Base-by-base conservation (phyloP, 2,329 filamentous ascomycete genomes). In the Microdochium trichocladiopsis region DNA sequence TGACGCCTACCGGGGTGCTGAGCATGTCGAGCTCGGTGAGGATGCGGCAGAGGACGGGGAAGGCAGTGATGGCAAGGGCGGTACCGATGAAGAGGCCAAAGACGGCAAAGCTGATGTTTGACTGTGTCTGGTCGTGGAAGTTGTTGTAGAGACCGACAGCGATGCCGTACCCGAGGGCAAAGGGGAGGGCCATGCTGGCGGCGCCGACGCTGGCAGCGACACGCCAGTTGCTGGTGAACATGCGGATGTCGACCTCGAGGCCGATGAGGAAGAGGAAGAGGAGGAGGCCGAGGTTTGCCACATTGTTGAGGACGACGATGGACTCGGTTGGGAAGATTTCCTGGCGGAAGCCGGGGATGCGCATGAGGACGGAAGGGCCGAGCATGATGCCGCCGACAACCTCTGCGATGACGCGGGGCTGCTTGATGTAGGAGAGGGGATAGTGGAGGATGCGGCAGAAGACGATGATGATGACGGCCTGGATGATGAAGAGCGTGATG, bases 11-110 rank as follows among this genome's bases (percentile, higher is more conserved):
- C 1, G 86, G 81, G 2, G 90, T 94, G 51, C 80, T 74, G 4
- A 97, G 83, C 49, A 97, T 76, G 61, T 96, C 94, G 51, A 97
- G 75, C 68, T 96, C 92, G 0, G 90, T 93, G 58, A 97, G 73
- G 58, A 97, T 97, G 66, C 93, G 88, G 64, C 93, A 96, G 12
- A 97, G 80, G 0, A 97, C 93, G 0, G 93, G 93, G 61, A 97
- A 86, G 9, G 83, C 90, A 1, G 93, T 96, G 60, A 97, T 97
- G 25, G 91, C 88, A 69, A 96, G 86, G 1, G 93, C 93, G 51
- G 95, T 92, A 68, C 92, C 93, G 57, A 96, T 88, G 65, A 97
- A 97, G 23, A 91, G 76, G 18, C 60, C 65, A 18, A 89, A 72
- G 21, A 70, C 57, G 2, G 67, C 69, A 49, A 71, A 72, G 49